Evolutionary conservation across 2,329 filamentous ascomycete genomes (phyloP).

Genomic region (Phialophora macrospora): DNA sequence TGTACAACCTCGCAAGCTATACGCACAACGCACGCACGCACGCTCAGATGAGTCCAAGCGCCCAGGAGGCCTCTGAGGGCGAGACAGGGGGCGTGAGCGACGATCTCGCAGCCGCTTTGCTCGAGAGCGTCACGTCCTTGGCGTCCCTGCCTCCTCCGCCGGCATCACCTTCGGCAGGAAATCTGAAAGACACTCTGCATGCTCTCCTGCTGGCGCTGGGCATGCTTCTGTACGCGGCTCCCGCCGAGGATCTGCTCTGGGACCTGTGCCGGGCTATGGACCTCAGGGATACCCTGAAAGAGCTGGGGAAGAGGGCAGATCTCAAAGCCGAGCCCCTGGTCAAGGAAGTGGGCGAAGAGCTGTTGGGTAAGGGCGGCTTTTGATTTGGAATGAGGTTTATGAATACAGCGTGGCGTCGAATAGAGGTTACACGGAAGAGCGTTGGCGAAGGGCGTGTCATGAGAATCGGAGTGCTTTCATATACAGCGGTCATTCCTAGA

Average conservation of each 20-base stretch:
- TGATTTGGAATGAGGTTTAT: neutral
- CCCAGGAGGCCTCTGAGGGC: slow-evolving; percentile 54
- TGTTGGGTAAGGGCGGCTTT: slow-evolving; percentile 48
- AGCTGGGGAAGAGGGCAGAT: slow-evolving; percentile 49
- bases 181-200: slow-evolving; percentile 68
- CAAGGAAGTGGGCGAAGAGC: slow-evolving; percentile 53
- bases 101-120: slow-evolving; percentile 71
- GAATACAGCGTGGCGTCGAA: neutral
- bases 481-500: neutral
- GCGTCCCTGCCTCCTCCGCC: neutral
- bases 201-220: slow-evolving; percentile 78
- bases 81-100: slow-evolving; percentile 51
- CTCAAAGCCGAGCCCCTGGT: slow-evolving; percentile 66
- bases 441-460: neutral
- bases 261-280: slow-evolving; percentile 81
- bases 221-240: slow-evolving; percentile 72
- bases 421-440: neutral
- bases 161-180: slow-evolving; percentile 8
- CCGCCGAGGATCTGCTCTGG: slow-evolving; percentile 69
- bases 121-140: slow-evolving; percentile 53
- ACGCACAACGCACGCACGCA: slow-evolving; percentile 70
- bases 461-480: neutral
- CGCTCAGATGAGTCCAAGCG: slow-evolving; percentile 55
- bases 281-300: slow-evolving; percentile 65
- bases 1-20: slow-evolving; percentile 78